Conservation (phyloP, 2,329 filamentous ascomycete genomes). For the Pseudopithomyces chartarum region DNA sequence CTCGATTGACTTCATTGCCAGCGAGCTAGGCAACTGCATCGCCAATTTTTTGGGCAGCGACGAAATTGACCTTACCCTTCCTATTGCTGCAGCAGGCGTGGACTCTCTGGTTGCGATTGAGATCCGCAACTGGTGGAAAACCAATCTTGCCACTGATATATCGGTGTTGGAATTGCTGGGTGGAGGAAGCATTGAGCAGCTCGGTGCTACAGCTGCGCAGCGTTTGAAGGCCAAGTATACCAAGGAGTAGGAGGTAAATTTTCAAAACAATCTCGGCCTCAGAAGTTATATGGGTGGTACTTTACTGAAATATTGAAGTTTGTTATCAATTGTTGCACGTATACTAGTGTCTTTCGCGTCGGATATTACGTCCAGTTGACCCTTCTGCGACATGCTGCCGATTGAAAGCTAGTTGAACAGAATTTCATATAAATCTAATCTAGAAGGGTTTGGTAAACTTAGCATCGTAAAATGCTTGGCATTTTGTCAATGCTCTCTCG, state of each 20-base stretch:
- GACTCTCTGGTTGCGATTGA: conserved; percentile 42
- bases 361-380: too few species aligned
- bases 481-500: too few species aligned
- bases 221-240: not conserved
- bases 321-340: too few species aligned
- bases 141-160: conserved; percentile 30
- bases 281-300: too few species aligned
- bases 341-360: too few species aligned
- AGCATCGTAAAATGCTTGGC: too few species aligned
- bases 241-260: not conserved
- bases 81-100: conserved; percentile 22
- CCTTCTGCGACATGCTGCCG: too few species aligned
- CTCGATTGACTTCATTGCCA: conserved; percentile 1
- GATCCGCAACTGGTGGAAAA: conserved; percentile 45
- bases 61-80: conserved; percentile 12
- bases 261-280: too few species aligned
- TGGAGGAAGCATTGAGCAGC: conserved; percentile 11
- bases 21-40: conserved; percentile 5
- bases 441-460: too few species aligned
- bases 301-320: too few species aligned
- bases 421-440: too few species aligned
- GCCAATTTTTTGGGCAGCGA: not conserved
- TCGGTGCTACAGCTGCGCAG: conserved; percentile 25
- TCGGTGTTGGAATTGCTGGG: conserved; percentile 21
- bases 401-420: too few species aligned